Conservation (phyloP, 768 basidiomycete genomes). For the Auricularia cornea region DNA sequence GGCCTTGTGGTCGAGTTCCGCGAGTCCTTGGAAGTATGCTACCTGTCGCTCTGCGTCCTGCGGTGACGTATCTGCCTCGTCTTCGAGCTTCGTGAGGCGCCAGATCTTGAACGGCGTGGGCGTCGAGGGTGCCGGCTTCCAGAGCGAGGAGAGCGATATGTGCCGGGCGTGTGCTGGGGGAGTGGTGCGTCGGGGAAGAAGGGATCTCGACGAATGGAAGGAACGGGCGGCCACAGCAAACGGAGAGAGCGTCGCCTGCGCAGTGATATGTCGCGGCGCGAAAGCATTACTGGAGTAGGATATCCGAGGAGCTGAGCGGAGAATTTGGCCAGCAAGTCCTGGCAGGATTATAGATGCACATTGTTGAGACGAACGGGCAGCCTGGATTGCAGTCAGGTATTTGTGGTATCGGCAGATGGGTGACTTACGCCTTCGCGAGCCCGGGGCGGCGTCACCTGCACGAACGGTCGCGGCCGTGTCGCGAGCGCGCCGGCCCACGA, state of each 20-base stretch:
- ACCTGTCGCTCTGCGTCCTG: conserved; percentile 64
- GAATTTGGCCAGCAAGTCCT: not conserved
- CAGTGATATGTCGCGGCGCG: not conserved
- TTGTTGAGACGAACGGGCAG: not conserved
- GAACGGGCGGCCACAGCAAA: not conserved
- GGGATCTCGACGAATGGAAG: not conserved
- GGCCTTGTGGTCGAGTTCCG: conserved; percentile 53
- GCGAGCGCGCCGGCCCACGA: not conserved
- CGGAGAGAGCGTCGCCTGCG: not conserved
- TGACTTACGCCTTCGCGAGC: not conserved
- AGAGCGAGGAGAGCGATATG: conserved; percentile 3
- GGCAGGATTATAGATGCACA: not conserved
- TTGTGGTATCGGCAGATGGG: not conserved
- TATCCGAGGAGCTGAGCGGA: not conserved
- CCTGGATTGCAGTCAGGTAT: not conserved
- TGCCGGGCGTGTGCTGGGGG: not conserved
- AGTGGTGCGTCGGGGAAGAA: not conserved
- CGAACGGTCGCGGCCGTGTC: not conserved
- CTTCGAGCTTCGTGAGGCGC: conserved; percentile 34
- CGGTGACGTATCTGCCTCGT: conserved; percentile 66
- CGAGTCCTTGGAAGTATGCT: conserved; percentile 56
- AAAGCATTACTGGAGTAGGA: not conserved
- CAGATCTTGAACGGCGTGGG: conserved; percentile 5
- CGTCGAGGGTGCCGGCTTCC: not conserved
- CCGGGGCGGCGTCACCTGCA: not conserved